Percentiles rank a stretch among this genome's conserved stretches.
Evolutionary conservation across 495 filamentous ascomycete species (phyloP).

Genomic region (Penicillium cataractarum): DNA sequence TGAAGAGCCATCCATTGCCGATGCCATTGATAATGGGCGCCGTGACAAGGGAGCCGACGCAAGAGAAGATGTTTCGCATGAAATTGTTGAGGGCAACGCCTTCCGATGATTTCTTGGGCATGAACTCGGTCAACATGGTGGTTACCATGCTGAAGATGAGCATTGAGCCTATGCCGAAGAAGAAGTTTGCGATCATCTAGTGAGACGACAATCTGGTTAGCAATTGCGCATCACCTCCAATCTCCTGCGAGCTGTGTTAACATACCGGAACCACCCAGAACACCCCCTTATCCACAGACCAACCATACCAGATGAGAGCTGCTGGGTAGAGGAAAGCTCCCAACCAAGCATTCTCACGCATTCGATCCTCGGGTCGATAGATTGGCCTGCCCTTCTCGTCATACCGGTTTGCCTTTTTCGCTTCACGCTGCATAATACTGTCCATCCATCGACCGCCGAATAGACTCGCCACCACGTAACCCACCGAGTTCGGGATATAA

Average conservation of each 20-base stretch:
- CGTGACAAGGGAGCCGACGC: conserved; percentile 72
- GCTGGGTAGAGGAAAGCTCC: conserved; percentile 75
- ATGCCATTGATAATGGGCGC: conserved; percentile 79
- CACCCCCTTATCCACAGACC: conserved; percentile 60
- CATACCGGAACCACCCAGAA: conserved; percentile 67
- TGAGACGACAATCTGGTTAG: conserved; percentile 12
- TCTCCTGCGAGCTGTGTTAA: conserved; percentile 23
- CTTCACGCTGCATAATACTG: conserved; percentile 83
- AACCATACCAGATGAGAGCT: conserved; percentile 69
- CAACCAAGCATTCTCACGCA: conserved; percentile 87
- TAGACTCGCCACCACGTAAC: conserved; percentile 73
- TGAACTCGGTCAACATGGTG: conserved; percentile 89
- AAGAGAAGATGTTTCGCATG: conserved; percentile 83
- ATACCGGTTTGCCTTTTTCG: conserved; percentile 68
- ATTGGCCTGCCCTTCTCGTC: conserved; percentile 70
- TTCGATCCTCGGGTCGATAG: conserved; percentile 82
- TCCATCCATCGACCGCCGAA: conserved; percentile 89
- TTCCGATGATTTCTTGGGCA: conserved; percentile 71
- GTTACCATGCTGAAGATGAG: conserved; percentile 79
- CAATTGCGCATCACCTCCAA: not conserved
- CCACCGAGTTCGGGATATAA: conserved; percentile 80
- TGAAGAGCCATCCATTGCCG: conserved; percentile 89
- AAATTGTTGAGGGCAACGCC: conserved; percentile 82
- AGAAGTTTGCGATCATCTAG: conserved; percentile 82
- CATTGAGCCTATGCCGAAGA: conserved; percentile 89